Percentiles rank a stretch among this genome's conserved stretches.
phyloP scores from a whole-genome alignment of 495 filamentous ascomycete genomes.

The Penicillium turbatum region DNA sequence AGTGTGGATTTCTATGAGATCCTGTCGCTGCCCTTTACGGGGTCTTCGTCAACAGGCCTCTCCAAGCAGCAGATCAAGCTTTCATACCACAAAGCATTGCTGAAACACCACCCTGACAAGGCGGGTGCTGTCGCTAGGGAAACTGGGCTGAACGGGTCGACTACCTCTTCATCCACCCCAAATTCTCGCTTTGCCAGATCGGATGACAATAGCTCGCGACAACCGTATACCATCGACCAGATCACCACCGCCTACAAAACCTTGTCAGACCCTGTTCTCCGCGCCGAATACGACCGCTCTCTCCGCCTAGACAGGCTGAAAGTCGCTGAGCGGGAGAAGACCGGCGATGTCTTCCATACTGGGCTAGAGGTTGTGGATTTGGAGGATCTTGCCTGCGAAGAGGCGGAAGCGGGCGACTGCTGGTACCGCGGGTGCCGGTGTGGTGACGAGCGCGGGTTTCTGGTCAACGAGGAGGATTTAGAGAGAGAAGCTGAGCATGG shows the following conservation, averaged over 20 bases:
- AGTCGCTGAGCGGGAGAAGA: slow-evolving; percentile 25
- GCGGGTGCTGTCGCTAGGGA: slow-evolving; percentile 21
- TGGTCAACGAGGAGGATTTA: slow-evolving; percentile 65
- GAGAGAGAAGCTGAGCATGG: slow-evolving; percentile 59
- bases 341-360: slow-evolving; percentile 49
- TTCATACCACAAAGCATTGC: slow-evolving; percentile 74
- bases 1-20: slow-evolving; percentile 48
- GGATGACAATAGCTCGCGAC: slow-evolving; percentile 1
- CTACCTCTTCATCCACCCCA: background rate
- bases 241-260: slow-evolving; percentile 72
- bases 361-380: slow-evolving; percentile 80
- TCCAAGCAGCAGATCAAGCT: slow-evolving; percentile 56
- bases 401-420: slow-evolving; percentile 19
- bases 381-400: slow-evolving; percentile 65
- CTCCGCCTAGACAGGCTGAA: slow-evolving; percentile 40
- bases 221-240: slow-evolving; percentile 63
- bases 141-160: background rate
- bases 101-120: slow-evolving; percentile 83
- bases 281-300: slow-evolving; percentile 61
- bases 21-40: slow-evolving; percentile 45
- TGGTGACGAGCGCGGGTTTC: slow-evolving; percentile 69
- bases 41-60: slow-evolving; percentile 14
- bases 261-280: slow-evolving; percentile 54
- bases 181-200: background rate
- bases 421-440: slow-evolving; percentile 78